Evolutionary conservation across 2,329 filamentous ascomycete species (phyloP).

Genomic region (Penicillium janthinellum): DNA sequence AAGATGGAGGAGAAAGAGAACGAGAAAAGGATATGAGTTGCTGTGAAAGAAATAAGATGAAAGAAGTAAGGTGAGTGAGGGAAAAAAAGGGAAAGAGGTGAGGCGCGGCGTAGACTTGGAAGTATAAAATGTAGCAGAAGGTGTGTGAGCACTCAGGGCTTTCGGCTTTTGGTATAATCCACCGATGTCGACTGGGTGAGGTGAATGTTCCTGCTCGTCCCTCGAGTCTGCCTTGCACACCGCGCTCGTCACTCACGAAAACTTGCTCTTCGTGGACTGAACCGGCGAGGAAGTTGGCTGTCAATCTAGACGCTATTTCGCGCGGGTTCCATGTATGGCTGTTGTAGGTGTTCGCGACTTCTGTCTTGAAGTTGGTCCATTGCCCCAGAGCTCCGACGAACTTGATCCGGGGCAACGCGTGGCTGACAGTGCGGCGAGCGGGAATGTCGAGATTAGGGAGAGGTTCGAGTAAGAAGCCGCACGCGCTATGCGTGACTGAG

Average conservation of each 20-base stretch:
- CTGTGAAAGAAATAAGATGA: too few species aligned
- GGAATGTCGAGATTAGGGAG: background rate
- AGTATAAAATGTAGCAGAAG: too few species aligned
- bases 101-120: too few species aligned
- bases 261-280: constrained; percentile 1
- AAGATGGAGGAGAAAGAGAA: too few species aligned
- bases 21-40: too few species aligned
- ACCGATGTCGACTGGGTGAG: too few species aligned
- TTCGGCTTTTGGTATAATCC: too few species aligned
- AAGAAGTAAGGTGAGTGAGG: too few species aligned
- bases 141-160: too few species aligned
- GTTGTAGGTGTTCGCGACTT: background rate
- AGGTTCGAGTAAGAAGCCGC: background rate
- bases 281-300: background rate
- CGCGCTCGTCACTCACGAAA: constrained; percentile 1
- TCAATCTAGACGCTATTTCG: background rate
- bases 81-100: too few species aligned
- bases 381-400: constrained; percentile 1
- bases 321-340: background rate
- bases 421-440: background rate
- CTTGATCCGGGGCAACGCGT: background rate
- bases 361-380: constrained; percentile 1
- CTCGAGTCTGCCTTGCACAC: background rate
- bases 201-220: background rate
- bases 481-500: background rate